phyloP scores from a whole-genome alignment of 106 monocot species.

The Posidonia australis region DNA sequence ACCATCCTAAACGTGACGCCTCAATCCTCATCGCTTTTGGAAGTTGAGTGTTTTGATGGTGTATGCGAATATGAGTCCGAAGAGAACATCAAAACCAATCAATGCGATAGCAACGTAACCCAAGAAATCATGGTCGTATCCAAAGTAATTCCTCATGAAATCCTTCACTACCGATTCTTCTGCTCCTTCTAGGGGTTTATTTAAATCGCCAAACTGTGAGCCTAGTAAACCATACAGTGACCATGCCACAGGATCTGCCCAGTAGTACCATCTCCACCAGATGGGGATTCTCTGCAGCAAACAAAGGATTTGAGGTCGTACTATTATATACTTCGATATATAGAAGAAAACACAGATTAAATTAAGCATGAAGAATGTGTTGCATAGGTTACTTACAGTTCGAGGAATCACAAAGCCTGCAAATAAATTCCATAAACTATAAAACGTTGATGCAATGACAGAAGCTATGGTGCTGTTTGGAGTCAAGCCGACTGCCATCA shows the following conservation, averaged over 20 bases:
- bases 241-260: conserved; percentile 74
- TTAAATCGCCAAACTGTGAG: conserved; percentile 58
- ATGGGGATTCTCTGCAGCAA: conserved; percentile 58
- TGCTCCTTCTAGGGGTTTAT: conserved; percentile 4
- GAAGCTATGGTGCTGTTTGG: conserved; percentile 66
- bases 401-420: conserved; percentile 64
- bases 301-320: background rate
- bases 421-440: conserved; percentile 68
- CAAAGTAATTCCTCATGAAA: conserved; percentile 37
- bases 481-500: conserved; percentile 84
- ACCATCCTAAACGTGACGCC: too few species aligned
- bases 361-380: too few species aligned
- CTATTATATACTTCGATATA: too few species aligned
- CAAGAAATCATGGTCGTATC: conserved; percentile 56
- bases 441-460: conserved; percentile 57
- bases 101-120: conserved; percentile 38
- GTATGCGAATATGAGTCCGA: conserved; percentile 59
- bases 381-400: background rate
- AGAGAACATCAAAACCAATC: conserved; percentile 46
- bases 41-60: conserved; percentile 66
- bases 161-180: conserved; percentile 10
- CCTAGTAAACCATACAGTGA: conserved; percentile 59
- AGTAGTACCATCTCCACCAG: conserved; percentile 95
- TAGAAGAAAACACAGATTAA: background rate
- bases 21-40: conserved; percentile 57